Conservation (phyloP, 371 early-diverging fungal genomes). For the Dinochytrium kinnereticum region DNA sequence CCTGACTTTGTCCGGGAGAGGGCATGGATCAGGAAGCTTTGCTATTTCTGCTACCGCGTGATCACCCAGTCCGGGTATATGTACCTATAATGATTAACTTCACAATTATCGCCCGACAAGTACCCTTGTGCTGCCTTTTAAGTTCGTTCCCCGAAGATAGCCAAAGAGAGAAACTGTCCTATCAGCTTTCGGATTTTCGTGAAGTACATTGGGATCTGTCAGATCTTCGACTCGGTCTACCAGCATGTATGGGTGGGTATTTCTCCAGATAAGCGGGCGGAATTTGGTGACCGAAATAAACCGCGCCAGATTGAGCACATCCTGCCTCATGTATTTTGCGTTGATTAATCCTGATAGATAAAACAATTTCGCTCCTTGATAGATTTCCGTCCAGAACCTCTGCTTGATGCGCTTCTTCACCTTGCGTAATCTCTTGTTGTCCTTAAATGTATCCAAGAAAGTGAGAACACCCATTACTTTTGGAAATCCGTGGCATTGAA, state of each 20-base stretch:
- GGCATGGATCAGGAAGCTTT: conserved; percentile 89
- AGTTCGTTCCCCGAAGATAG: conserved; percentile 91
- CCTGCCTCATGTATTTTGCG: conserved; percentile 90
- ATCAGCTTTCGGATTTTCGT: conserved; percentile 82
- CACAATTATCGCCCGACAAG: not conserved
- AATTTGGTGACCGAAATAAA: conserved; percentile 97
- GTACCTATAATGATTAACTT: conserved; percentile 60
- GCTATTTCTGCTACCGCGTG: conserved; percentile 75
- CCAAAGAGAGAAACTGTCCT: conserved; percentile 94
- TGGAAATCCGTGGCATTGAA: conserved; percentile 98
- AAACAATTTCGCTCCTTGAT: conserved; percentile 97
- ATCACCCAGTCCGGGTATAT: conserved; percentile 97
- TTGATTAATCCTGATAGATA: conserved; percentile 94
- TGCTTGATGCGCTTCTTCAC: conserved; percentile 96
- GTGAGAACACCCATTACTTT: conserved; percentile 98
- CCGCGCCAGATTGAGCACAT: conserved; percentile 91
- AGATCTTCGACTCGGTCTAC: conserved; percentile 97
- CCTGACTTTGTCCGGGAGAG: conserved; percentile 90
- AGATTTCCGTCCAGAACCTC: conserved; percentile 98
- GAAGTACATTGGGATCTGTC: conserved; percentile 87
- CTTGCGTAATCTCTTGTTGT: conserved; percentile 83
- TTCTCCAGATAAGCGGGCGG: conserved; percentile 95
- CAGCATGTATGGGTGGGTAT: conserved; percentile 93
- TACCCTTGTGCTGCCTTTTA: conserved; percentile 74
- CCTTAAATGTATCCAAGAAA: conserved; percentile 91